Evolutionary conservation across 805 yeast genomes (phyloP), one percentile per base, ranked within the genome.

Genomic region (Candida khao-thaluensis): DNA sequence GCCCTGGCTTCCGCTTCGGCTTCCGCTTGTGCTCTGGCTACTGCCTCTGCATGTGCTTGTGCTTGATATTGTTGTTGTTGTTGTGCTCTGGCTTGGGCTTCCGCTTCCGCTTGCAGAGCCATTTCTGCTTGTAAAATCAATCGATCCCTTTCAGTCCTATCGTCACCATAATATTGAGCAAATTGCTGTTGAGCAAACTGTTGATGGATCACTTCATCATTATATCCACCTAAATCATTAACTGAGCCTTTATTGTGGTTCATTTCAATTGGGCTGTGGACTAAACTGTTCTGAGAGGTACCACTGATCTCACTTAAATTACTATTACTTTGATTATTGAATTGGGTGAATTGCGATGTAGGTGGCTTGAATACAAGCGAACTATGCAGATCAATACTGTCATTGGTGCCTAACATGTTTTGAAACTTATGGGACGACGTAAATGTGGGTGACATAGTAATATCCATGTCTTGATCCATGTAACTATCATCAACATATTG

Each of bases 341-440:
- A 52, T 39, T 64, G 65, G 11, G 72, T 68, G 48, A 69, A 68
- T 5, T 30, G 27, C 15, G 35, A 18, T n/a, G 61, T 50, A 1
- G 73, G 73, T 3, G 74, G 74, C 37, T 59, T 62, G 46, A 67
- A 69, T 34, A 49, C 52, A 41, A 64, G 48, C 5, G 55, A 48
- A 28, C 42, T 47, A 26, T 52, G 51, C 30, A 64, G 57, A 43
- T 68, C 74, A 23, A 69, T 59, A 38, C 67, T 62, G 32, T 66
- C 50, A 17, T 40, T 37, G 9, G 15, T 31, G 1, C 17, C 34
- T 34, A 18, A 45, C 43, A 40, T 51, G 46, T 58, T 50, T 20
- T 63, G 64, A 22, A 59, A 54, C 16, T 50, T 42, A 23, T 56
- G 55, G 23, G 56, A 50, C 33, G 48, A 38, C 10, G 43, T 37